These are phyloP conservation scores for Suhomyces pyralidae DNA, from an alignment of 805 yeast species.

Conservation along the genomic window DNA sequence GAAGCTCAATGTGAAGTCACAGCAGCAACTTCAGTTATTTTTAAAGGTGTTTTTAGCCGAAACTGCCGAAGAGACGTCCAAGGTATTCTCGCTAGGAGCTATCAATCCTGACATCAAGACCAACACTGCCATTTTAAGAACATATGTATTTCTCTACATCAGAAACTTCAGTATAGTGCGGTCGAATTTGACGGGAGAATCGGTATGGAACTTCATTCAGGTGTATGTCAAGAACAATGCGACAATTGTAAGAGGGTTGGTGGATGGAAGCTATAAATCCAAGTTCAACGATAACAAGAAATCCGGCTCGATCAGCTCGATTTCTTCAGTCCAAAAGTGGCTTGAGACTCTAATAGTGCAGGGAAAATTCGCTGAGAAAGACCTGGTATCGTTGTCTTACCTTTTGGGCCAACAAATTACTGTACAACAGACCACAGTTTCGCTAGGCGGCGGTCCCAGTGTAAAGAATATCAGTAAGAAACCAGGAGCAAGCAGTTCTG, in stretches of 20 bases:
- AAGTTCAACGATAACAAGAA: constrained; percentile 46
- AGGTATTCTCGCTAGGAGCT: constrained; percentile 66
- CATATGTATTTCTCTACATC: constrained; percentile 49
- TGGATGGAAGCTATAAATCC: constrained; percentile 54
- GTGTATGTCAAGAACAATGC: constrained; percentile 49
- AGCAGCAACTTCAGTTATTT: constrained; percentile 57
- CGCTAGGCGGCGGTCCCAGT: constrained; percentile 11
- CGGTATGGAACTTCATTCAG: constrained; percentile 62
- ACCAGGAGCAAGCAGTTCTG: constrained; percentile 16
- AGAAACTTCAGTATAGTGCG: constrained; percentile 53
- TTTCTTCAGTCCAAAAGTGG: constrained; percentile 49
- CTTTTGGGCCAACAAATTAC: constrained; percentile 44
- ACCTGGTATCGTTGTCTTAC: constrained; percentile 44
- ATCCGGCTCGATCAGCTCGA: constrained; percentile 47
- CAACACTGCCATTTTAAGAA: constrained; percentile 49
- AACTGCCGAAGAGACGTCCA: constrained; percentile 57
- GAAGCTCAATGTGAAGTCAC: constrained; percentile 49
- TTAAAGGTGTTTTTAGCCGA: constrained; percentile 58
- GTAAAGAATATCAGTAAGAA: constrained; percentile 22
- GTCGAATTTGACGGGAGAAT: constrained; percentile 55
- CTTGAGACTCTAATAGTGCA: constrained; percentile 46
- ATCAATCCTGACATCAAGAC: constrained; percentile 64
- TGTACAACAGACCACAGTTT: constrained; percentile 13
- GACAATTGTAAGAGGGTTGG: constrained; percentile 45
- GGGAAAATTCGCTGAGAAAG: constrained; percentile 44